A percentile compares a stretch with the other conserved stretches of the same genome.
Evolutionary conservation across 2,329 filamentous ascomycete species (phyloP).

Genomic region (Macrophomina phaseolina): DNA sequence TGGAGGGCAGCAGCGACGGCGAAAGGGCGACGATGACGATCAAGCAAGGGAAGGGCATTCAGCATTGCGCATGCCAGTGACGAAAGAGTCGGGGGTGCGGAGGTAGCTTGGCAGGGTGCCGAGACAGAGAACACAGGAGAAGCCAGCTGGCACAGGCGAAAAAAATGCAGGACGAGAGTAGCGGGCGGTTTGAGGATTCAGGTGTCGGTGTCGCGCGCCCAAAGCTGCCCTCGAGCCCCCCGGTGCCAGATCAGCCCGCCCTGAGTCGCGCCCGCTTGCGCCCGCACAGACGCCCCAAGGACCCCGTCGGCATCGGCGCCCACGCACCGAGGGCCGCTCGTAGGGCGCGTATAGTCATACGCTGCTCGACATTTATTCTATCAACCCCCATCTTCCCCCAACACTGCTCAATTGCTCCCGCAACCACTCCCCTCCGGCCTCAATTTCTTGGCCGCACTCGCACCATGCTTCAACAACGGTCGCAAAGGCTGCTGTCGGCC

Average conservation of each 20-base stretch:
- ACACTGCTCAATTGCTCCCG: slow-evolving; percentile 22
- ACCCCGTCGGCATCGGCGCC: slow-evolving; percentile 12
- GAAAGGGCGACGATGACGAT: slow-evolving; percentile 22
- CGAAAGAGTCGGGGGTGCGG: not conserved
- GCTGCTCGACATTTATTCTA: not conserved
- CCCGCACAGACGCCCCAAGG: not conserved
- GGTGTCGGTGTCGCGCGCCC: slow-evolving; percentile 20
- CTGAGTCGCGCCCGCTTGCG: not conserved
- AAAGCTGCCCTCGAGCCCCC: slow-evolving; percentile 12
- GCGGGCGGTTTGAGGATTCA: slow-evolving; percentile 8
- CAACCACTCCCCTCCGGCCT: slow-evolving; percentile 2
- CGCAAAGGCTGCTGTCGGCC: slow-evolving; percentile 59
- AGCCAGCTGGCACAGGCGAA: not conserved
- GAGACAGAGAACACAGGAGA: slow-evolving; percentile 11
- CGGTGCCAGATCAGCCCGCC: slow-evolving; percentile 13
- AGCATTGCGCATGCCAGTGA: slow-evolving; percentile 25
- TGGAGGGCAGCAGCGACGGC: slow-evolving; percentile 5
- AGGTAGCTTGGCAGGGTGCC: slow-evolving; percentile 8
- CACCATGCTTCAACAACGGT: slow-evolving; percentile 46
- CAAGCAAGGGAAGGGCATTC: slow-evolving; percentile 23
- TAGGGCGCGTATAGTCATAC: slow-evolving; percentile 15
- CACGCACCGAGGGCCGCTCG: slow-evolving; percentile 14
- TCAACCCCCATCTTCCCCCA: slow-evolving; percentile 15
- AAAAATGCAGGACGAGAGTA: not conserved
- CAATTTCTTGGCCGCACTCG: not conserved